A percentile compares a stretch with the other conserved stretches of the same genome.
phyloP scores from a whole-genome alignment of 345 rosid species.

The Dimocarpus longan region DNA sequence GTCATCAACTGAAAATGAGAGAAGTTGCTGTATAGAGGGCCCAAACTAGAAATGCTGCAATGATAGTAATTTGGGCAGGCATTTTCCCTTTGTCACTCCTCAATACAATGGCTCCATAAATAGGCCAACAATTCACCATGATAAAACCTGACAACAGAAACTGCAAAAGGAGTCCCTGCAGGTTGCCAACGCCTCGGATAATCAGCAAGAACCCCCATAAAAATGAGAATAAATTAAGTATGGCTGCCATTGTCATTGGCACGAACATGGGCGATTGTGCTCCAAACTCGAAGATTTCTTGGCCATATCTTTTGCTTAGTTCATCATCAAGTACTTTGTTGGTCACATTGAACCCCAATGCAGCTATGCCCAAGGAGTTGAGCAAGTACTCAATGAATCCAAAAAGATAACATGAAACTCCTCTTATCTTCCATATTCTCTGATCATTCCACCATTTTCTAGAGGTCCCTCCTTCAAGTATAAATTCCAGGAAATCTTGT shows the following conservation, averaged over 20 bases:
- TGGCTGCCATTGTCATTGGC: conserved; percentile 42
- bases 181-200: background rate
- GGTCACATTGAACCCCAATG: conserved; percentile 55
- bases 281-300: conserved; percentile 66
- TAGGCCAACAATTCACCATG: conserved; percentile 52
- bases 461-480: conserved; percentile 44
- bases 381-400: conserved; percentile 49
- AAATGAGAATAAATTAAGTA: conserved; percentile 52
- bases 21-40: conserved; percentile 32
- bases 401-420: conserved; percentile 43
- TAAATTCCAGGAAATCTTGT: conserved; percentile 48
- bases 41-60: conserved; percentile 33
- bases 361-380: conserved; percentile 46
- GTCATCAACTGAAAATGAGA: conserved; percentile 30
- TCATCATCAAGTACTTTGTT: conserved; percentile 57
- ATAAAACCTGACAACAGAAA: conserved; percentile 45
- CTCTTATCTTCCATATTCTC: conserved; percentile 59
- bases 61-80: conserved; percentile 33
- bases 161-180: conserved; percentile 39
- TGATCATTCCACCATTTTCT: conserved; percentile 79
- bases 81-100: conserved; percentile 63
- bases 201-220: conserved; percentile 28
- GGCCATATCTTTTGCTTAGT: conserved; percentile 56
- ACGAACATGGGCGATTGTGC: conserved; percentile 56
- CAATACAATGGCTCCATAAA: conserved; percentile 60